These are phyloP conservation scores for Colletotrichum tanaceti DNA, from an alignment of 2,329 filamentous ascomycete species.

Conservation along the genomic window DNA sequence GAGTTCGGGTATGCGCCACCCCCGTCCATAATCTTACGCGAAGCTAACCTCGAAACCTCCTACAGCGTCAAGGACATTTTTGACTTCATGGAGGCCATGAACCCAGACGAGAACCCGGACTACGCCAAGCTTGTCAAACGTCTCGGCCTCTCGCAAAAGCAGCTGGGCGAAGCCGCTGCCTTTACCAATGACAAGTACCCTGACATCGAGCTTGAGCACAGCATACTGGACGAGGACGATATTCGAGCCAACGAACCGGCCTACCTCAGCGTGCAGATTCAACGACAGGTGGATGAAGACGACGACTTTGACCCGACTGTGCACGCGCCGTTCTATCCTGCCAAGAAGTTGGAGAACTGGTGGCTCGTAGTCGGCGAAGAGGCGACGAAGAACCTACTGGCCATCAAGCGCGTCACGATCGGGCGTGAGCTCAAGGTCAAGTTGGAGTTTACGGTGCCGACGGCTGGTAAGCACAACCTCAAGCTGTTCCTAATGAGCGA, in stretches of 20 bases:
- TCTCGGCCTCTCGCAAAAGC: conserved; percentile 81
- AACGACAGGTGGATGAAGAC: conserved; percentile 82
- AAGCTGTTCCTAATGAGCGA: conserved; percentile 97
- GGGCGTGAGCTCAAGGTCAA: conserved; percentile 80
- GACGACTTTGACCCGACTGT: conserved; percentile 80
- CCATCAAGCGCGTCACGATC: conserved; percentile 94
- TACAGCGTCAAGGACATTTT: conserved; percentile 89
- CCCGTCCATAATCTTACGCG: conserved; percentile 1
- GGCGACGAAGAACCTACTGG: conserved; percentile 85
- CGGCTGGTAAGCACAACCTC: conserved; percentile 84
- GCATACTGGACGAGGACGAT: conserved; percentile 82
- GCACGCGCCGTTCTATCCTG: conserved; percentile 94
- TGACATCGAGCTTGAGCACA: conserved; percentile 90
- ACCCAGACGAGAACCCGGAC: conserved; percentile 88
- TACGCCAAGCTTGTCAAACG: conserved; percentile 82
- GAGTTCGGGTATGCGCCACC: conserved; percentile 73
- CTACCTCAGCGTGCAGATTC: conserved; percentile 85
- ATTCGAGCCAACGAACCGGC: conserved; percentile 84
- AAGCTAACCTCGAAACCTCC: conserved; percentile 48
- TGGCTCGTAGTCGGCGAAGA: conserved; percentile 98
- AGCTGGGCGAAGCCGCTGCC: conserved; percentile 87
- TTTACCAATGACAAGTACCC: conserved; percentile 98
- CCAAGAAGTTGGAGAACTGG: conserved; percentile 96
- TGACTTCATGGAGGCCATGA: conserved; percentile 99
- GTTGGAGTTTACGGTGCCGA: conserved; percentile 89